Base-by-base conservation (phyloP, 768 basidiomycete genomes). In the Amanita phalloides region DNA sequence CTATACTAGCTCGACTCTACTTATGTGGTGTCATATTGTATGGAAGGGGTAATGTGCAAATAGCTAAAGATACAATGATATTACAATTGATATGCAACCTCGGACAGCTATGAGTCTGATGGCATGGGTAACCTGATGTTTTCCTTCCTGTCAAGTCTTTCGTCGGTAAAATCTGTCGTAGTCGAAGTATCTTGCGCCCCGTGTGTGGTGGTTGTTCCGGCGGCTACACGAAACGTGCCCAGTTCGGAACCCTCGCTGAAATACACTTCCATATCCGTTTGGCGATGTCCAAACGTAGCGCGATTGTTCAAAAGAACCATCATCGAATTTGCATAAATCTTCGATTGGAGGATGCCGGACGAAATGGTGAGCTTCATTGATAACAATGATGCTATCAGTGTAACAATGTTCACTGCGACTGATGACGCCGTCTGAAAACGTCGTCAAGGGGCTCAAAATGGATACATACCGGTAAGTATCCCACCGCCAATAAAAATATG, bases 401-500 rank as follows among this genome's bases (percentile, higher is more conserved):
- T 63, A n/a, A 58, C 38, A 20, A 66, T 55, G 21, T 67, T 67
- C 3, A 66, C 61, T 2, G 64, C 58, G 4, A 66, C 69, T 67
- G n/a, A 20, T 30, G 1, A 20, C 6, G 11, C 26, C n/a, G 13
- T 17, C 30, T 26, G 28, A 17, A 45, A n/a, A 28, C 30, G 8
- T 17, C 17, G 53, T 3, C 38, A 17, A 11, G 14, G 14, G 9
- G 8, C 3, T 33, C 14, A 32, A 11, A n/a, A 28, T 37, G 11
- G 44, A 35, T 17, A 8, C 51, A 23, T 26, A 67, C 67, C 65
- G 33, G 68, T 69, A 10, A 63, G 35, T 2, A 60, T 43, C 4
- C 68, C 68, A 11, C 68, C 69, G 53, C 70, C 68, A n/a, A 69
- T 60, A 0, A 62, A 63, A 35, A 69, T 53, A 9, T 64, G 60